A percentile compares a stretch with the other conserved stretches of the same genome.
Evolutionary conservation across 2,329 filamentous ascomycete genomes (phyloP).

Genomic region (Colletotrichum incanum): DNA sequence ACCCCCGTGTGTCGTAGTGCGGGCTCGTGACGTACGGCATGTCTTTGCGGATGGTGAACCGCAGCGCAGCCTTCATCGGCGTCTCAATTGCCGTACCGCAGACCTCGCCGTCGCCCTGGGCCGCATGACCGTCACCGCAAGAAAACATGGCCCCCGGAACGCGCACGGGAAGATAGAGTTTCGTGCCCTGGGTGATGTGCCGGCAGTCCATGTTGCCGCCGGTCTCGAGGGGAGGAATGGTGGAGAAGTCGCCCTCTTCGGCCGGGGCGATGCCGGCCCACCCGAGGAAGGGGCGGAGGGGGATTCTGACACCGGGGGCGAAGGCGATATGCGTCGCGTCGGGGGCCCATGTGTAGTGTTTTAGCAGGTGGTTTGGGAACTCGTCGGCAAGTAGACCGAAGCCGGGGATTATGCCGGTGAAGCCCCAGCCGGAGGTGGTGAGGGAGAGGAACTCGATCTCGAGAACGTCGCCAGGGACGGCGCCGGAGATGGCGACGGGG

Average conservation of each 20-base stretch:
- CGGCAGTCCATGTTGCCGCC: constrained; percentile 71
- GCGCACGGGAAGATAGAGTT: constrained; percentile 65
- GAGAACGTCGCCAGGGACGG: constrained; percentile 66
- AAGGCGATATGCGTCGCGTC: constrained; percentile 56
- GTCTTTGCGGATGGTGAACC: constrained; percentile 64
- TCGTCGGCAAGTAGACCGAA: constrained; percentile 67
- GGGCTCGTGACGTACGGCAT: constrained; percentile 63
- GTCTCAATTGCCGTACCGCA: constrained; percentile 72
- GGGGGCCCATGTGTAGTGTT: constrained; percentile 61
- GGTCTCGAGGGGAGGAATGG: constrained; percentile 65
- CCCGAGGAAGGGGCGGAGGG: constrained; percentile 67
- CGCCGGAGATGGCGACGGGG: constrained; percentile 64
- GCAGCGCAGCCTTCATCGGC: constrained; percentile 63
- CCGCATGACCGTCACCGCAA: constrained; percentile 69
- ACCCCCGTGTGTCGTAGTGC: constrained; percentile 59
- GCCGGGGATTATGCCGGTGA: constrained; percentile 66
- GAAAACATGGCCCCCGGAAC: constrained; percentile 66
- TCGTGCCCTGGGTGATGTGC: constrained; percentile 62
- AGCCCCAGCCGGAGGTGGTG: constrained; percentile 63
- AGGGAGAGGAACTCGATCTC: constrained; percentile 66
- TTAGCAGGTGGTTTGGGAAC: constrained; percentile 60
- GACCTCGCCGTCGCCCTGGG: constrained; percentile 69
- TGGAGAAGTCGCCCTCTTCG: constrained; percentile 61
- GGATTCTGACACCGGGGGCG: constrained; percentile 63
- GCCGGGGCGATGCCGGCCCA: constrained; percentile 67